Conservation (phyloP, 805 yeast species). For the Starmera pachycereana region DNA sequence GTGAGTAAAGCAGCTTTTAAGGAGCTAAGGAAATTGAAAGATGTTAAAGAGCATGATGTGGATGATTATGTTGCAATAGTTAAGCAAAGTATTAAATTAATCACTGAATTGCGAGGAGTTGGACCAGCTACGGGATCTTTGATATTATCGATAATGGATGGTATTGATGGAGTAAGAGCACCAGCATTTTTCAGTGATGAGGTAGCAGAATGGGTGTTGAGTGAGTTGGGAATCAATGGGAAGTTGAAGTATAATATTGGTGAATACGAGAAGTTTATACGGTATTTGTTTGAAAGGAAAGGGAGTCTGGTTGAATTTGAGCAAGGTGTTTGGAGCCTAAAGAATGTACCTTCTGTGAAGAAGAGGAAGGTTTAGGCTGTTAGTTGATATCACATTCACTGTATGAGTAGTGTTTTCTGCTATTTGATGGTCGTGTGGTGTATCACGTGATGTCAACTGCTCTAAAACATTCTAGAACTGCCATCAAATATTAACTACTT, state of each 20-base stretch:
- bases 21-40: conserved; percentile 1
- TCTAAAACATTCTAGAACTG: no score
- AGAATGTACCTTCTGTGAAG: conserved; percentile 1
- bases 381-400: no score
- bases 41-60: conserved; percentile 1
- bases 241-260: conserved; percentile 14
- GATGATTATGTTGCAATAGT: conserved; percentile 6
- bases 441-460: no score
- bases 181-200: conserved; percentile 21
- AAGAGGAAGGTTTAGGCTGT: no score
- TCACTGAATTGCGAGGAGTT: conserved; percentile 14
- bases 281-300: conserved; percentile 8
- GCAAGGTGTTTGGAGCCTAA: conserved; percentile 15
- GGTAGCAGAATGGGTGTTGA: conserved; percentile 11
- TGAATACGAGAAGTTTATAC: conserved; percentile 12
- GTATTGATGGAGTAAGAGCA: conserved; percentile 6
- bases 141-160: conserved; percentile 9
- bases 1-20: conserved; percentile 8
- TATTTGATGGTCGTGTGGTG: no score
- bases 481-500: no score
- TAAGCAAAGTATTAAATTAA: conserved; percentile 1
- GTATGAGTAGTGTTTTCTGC: no score
- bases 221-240: background rate
- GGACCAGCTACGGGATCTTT: conserved; percentile 21
- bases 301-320: conserved; percentile 7